Evolutionary conservation across 2,329 filamentous ascomycete genomes (phyloP).

Genomic region (Alternaria angustiovoidea): DNA sequence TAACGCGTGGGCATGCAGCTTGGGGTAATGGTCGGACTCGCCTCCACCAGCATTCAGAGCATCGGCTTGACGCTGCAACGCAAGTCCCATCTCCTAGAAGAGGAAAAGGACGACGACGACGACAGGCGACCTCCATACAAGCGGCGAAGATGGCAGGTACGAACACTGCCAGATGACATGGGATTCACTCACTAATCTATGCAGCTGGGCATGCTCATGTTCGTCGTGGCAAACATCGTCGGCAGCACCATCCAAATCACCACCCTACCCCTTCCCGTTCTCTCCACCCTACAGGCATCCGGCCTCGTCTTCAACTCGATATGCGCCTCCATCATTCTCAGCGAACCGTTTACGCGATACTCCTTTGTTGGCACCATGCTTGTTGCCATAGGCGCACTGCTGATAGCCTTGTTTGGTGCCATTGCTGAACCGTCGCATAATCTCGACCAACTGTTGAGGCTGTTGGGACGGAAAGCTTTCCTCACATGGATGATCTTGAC

Average conservation of each 20-base stretch:
- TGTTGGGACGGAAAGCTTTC: constrained; percentile 79
- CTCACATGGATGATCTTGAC: constrained; percentile 89
- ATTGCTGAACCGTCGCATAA: constrained; percentile 93
- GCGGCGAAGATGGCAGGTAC: constrained; percentile 86
- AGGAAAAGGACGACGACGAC: constrained; percentile 84
- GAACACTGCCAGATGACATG: constrained; percentile 8
- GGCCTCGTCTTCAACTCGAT: constrained; percentile 98
- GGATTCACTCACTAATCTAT: constrained; percentile 20
- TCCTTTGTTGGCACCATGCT: constrained; percentile 90
- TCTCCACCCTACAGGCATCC: constrained; percentile 89
- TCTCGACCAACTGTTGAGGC: constrained; percentile 77
- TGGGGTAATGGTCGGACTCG: constrained; percentile 88
- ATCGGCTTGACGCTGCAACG: constrained; percentile 94
- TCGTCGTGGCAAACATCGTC: constrained; percentile 90
- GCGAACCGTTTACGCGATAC: constrained; percentile 92
- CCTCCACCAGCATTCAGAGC: constrained; percentile 95
- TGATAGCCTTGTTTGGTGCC: constrained; percentile 94
- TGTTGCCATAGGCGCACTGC: constrained; percentile 84
- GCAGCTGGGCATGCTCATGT: constrained; percentile 90
- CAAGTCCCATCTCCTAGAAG: constrained; percentile 97
- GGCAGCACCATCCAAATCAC: constrained; percentile 98
- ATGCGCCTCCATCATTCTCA: constrained; percentile 90
- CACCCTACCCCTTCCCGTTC: constrained; percentile 88
- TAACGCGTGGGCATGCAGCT: constrained; percentile 63
- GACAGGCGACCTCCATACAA: constrained; percentile 85